Conservation (phyloP, 2,329 filamentous ascomycete species). For the Colletotrichum scovillei region DNA sequence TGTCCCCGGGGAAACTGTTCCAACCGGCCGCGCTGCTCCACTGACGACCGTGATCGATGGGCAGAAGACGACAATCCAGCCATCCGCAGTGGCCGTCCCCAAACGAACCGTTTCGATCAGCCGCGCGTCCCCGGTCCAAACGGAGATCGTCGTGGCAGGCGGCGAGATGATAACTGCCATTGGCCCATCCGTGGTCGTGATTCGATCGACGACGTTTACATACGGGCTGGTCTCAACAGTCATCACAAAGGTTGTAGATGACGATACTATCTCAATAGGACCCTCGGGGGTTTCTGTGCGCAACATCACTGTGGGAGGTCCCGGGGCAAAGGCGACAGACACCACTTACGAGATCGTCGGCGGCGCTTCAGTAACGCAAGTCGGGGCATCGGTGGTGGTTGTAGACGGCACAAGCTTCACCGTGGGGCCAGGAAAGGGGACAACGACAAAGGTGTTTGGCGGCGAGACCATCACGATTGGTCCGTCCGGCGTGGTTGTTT, state of each 20-base stretch:
- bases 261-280: slow-evolving; percentile 63
- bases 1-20: neutral
- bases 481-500: slow-evolving; percentile 59
- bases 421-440: slow-evolving; percentile 55
- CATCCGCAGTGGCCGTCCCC: slow-evolving; percentile 45
- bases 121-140: slow-evolving; percentile 46
- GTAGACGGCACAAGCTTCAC: slow-evolving; percentile 63
- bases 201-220: slow-evolving; percentile 56
- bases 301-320: slow-evolving; percentile 56
- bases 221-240: slow-evolving; percentile 52
- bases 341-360: slow-evolving; percentile 61
- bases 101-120: slow-evolving; percentile 50
- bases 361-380: slow-evolving; percentile 62
- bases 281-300: slow-evolving; percentile 55
- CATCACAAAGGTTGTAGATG: slow-evolving; percentile 56
- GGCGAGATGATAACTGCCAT: slow-evolving; percentile 59
- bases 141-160: slow-evolving; percentile 58
- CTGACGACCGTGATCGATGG: slow-evolving; percentile 44
- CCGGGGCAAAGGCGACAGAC: slow-evolving; percentile 45
- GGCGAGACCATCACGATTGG: slow-evolving; percentile 64
- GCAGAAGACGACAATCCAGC: slow-evolving; percentile 48
- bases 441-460: slow-evolving; percentile 58
- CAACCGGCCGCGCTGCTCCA: neutral
- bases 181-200: slow-evolving; percentile 53
- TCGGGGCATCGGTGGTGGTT: slow-evolving; percentile 60